Base-by-base conservation (phyloP, 2,329 filamentous ascomycete genomes). In the Alternaria novae-zelandiae region DNA sequence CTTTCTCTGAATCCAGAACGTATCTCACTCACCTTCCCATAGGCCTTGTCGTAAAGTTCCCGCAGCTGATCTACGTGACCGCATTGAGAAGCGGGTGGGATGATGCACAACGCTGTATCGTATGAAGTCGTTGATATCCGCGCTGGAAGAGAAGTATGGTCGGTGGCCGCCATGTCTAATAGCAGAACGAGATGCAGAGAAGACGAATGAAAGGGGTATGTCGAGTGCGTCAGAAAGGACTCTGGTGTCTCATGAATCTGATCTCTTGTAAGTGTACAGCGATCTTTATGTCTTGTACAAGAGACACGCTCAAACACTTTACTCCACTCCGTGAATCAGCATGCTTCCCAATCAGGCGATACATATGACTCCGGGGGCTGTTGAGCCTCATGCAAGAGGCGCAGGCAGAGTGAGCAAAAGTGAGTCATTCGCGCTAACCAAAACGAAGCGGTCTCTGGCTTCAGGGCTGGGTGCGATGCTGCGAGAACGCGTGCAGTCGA, bases 41-140 rank as follows among this genome's bases (percentile, higher is more conserved):
- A 86, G 0, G 85, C 83, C 64, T 87, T 87, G 75, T 91, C 89
- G 77, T 91, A 89, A 12, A 88, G 79, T n/a, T 81, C 82, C 47
- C 89, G 85, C 4, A 92, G 77, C 13, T 80, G 78, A 67, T 90
- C 83, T 55, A 89, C 74, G 4, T 84, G 70, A 2, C 80, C 65
- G 80, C 85, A 86, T 36, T 85, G 73, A 53, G 80, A 68, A 21
- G 70, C 67, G 0, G 88, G 87, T 3, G 87, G 87, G 7, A 91
- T 79, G 17, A 90, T 73, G 68, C 88, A 89, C 28, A 91, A 76
- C 2, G 89, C 88, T 4, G 88, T 90, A 54, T 89, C 84, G 65
- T 86, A 80, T 4, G 85, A 88, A 46, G 59, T 71, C 21, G 74
- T 71, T 6, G 72, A 63, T 9, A 76, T 67, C n/a, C 63, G 54